A percentile compares a stretch with the other conserved stretches of the same genome.
Conservation (phyloP, 495 filamentous ascomycete species). For the Trichodelitschia bisporula region DNA sequence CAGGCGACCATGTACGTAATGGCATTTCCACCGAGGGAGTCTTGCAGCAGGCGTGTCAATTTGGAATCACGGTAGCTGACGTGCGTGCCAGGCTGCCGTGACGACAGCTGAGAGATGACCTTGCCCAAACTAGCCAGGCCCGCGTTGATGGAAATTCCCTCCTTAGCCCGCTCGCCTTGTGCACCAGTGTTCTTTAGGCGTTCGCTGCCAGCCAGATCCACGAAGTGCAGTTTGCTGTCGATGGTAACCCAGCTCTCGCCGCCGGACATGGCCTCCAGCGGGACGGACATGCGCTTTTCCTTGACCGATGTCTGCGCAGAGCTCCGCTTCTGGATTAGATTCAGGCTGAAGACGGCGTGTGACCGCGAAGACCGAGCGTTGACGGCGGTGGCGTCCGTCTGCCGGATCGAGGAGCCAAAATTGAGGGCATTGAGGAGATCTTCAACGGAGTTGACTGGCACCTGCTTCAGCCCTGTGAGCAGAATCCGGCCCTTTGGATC, state of each 20-base stretch:
- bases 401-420: conserved; percentile 80
- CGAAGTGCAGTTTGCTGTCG: conserved; percentile 97
- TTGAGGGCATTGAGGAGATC: conserved; percentile 74
- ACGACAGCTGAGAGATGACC: conserved; percentile 94
- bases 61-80: conserved; percentile 96
- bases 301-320: conserved; percentile 23
- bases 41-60: conserved; percentile 84
- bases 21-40: conserved; percentile 92
- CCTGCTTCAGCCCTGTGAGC: conserved; percentile 66
- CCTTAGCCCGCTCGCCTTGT: conserved; percentile 80
- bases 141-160: conserved; percentile 97
- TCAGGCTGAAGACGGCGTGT: conserved; percentile 91
- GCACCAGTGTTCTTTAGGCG: conserved; percentile 92
- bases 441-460: conserved; percentile 77
- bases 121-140: conserved; percentile 89
- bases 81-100: conserved; percentile 64
- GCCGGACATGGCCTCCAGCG: conserved; percentile 53
- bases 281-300: conserved; percentile 81
- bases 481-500: conserved; percentile 91
- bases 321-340: conserved; percentile 67
- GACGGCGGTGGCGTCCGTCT: conserved; percentile 96
- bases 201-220: conserved; percentile 94
- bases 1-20: conserved; percentile 99
- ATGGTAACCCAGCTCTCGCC: conserved; percentile 54
- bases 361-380: conserved; percentile 98